A percentile compares a stretch with the other conserved stretches of the same genome.
Evolutionary conservation across 2,329 filamentous ascomycete species (phyloP).

Genomic region (Xylariaceae sp.): DNA sequence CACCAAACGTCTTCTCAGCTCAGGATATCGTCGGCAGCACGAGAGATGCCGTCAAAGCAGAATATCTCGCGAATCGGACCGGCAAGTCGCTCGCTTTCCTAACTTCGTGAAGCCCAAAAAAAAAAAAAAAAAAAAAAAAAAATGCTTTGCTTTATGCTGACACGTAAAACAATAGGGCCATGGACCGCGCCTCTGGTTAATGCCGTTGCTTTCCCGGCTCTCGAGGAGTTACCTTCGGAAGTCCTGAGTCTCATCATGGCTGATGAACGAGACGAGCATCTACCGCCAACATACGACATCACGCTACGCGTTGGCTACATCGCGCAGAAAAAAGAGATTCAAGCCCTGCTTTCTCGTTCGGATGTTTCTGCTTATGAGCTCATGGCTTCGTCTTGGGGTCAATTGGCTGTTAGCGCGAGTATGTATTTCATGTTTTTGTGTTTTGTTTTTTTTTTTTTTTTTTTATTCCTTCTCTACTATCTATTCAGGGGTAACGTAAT

Average conservation of each 20-base stretch:
- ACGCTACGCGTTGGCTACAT: conserved; percentile 25
- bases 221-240: conserved; percentile 20
- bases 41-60: conserved; percentile 18
- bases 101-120: background rate
- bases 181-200: conserved; percentile 30
- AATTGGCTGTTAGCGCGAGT: conserved; percentile 27
- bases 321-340: conserved; percentile 22
- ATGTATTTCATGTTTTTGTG: background rate
- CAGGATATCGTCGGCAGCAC: conserved; percentile 24
- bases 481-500: background rate
- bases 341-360: conserved; percentile 21
- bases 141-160: conserved; percentile 9
- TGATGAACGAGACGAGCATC: conserved; percentile 11
- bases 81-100: conserved; percentile 13
- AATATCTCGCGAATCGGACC: conserved; percentile 26
- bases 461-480: background rate
- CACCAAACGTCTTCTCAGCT: conserved; percentile 25
- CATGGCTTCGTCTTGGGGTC: conserved; percentile 31
- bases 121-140: too few species aligned
- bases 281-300: conserved; percentile 23
- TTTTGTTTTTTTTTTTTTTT: background rate
- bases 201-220: conserved; percentile 26
- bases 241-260: conserved; percentile 12
- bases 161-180: conserved; percentile 15
- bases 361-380: conserved; percentile 27